Base-by-base conservation (phyloP, 495 filamentous ascomycete genomes). In the Hyaloscypha bicolor region DNA sequence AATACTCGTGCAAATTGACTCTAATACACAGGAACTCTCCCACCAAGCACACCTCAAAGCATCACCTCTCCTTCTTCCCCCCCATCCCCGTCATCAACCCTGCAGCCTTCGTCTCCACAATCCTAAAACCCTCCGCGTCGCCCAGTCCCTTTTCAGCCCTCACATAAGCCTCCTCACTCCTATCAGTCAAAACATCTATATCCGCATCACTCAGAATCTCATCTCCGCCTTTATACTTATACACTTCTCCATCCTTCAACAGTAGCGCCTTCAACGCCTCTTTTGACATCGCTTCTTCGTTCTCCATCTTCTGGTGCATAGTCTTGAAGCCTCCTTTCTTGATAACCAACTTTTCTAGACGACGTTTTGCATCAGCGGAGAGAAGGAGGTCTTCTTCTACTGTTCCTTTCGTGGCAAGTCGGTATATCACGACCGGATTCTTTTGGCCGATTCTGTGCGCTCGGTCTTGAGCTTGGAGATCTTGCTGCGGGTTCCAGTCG, bases 401-500 rank as follows among this genome's bases (percentile, higher is more conserved):
- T 0, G 94, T 98, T 1, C 90, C 91, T 72, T 94, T 93, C 0
- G 95, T 99, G 0, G 95, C 95, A 16, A 99, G 86, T 6, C 95
- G 91, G 79, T 95, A 99, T n/a, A 99, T 89, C 25, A 99, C 86
- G 8, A 99, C 95, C 0, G 94, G 94, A 25, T 88, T 85, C 39
- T 88, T 97, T 75, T 99, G 95, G 0, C 95, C 95, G 60, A 99
- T 98, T 39, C 95, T 88, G 74, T 99, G 95, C 2, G 91, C 93
- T 22, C 95, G 91, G 72, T 99, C 95, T 76, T 97, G 93, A 0
- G 95, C 95, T 75, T 99, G 95, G 19, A 99, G 83, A 77, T 99
- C 95, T 73, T 96, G 93, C 76, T 98, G 95, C 0, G 95, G 95
- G 74, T 99, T 99, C 94, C 95, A 99, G 76, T 99, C 95, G 33